A percentile compares a stretch with the other conserved stretches of the same genome.
phyloP scores from a whole-genome alignment of 345 rosid species.

The Boechera stricta region DNA sequence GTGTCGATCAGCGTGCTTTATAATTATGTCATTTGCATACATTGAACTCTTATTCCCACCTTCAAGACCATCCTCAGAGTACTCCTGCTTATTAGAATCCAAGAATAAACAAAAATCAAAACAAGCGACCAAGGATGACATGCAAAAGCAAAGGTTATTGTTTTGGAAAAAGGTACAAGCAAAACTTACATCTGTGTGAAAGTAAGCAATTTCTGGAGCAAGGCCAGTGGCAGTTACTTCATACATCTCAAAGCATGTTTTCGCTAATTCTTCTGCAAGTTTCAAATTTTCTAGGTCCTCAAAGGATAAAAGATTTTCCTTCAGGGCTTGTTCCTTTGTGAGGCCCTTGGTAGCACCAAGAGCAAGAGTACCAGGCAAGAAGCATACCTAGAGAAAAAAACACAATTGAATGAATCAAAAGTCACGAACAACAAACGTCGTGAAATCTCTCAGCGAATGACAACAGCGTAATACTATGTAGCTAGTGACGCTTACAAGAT shows the following conservation, averaged over 20 bases:
- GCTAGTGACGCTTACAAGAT: conserved; percentile 69
- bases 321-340: conserved; percentile 80
- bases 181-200: conserved; percentile 77
- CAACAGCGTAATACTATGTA: neutral
- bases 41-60: conserved; percentile 89
- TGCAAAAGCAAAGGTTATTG: conserved; percentile 2
- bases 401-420: neutral
- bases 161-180: neutral
- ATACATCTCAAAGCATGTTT: conserved; percentile 96
- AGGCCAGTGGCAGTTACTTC: conserved; percentile 94
- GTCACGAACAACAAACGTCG: conserved; percentile 12
- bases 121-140: conserved; percentile 25
- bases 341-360: conserved; percentile 96
- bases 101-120: conserved; percentile 28
- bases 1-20: conserved; percentile 85
- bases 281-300: conserved; percentile 90
- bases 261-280: conserved; percentile 92
- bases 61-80: conserved; percentile 76
- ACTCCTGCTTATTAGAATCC: conserved; percentile 62
- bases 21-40: conserved; percentile 81
- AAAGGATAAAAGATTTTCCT: conserved; percentile 76
- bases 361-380: conserved; percentile 93
- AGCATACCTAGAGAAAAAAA: conserved; percentile 70
- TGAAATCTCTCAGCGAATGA: neutral
- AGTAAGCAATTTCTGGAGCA: conserved; percentile 97